These are phyloP conservation scores for Rhizopogon roseolus DNA, from an alignment of 768 basidiomycete genomes.

Conservation along the genomic window DNA sequence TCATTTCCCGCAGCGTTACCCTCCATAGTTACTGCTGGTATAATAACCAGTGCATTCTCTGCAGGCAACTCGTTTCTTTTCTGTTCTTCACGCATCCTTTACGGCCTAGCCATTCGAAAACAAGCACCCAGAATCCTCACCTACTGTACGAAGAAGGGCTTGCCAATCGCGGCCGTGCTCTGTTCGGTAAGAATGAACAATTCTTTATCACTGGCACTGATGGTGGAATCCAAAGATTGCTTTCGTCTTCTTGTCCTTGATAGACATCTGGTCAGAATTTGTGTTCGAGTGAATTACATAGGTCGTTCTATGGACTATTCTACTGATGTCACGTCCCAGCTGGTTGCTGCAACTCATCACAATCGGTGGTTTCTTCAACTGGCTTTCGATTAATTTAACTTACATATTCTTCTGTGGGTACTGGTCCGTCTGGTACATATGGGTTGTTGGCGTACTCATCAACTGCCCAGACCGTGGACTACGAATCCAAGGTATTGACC, in stretches of 20 bases:
- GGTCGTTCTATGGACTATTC: neutral
- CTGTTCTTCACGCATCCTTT: conserved; percentile 38
- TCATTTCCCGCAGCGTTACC: conserved; percentile 41
- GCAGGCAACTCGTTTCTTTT: conserved; percentile 65
- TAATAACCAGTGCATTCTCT: conserved; percentile 71
- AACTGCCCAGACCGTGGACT: conserved; percentile 55
- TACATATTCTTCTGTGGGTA: conserved; percentile 59
- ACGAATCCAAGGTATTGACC: conserved; percentile 62
- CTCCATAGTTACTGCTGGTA: conserved; percentile 64
- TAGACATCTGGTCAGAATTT: conserved; percentile 50
- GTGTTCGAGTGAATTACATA: conserved; percentile 7
- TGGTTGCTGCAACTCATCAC: conserved; percentile 68
- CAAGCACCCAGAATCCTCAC: conserved; percentile 46
- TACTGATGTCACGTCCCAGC: conserved; percentile 18
- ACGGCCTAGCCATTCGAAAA: conserved; percentile 38
- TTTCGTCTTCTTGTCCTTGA: conserved; percentile 51
- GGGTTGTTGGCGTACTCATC: neutral
- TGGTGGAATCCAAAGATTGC: conserved; percentile 24
- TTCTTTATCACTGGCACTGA: neutral
- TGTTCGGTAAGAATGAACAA: conserved; percentile 16
- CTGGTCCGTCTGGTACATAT: neutral
- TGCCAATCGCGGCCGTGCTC: conserved; percentile 35
- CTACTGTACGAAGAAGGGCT: conserved; percentile 41
- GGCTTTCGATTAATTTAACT: conserved; percentile 63
- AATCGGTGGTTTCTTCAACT: conserved; percentile 59